Base-by-base conservation (phyloP, 2,329 filamentous ascomycete species). In the Plenodomus lindquistii region DNA sequence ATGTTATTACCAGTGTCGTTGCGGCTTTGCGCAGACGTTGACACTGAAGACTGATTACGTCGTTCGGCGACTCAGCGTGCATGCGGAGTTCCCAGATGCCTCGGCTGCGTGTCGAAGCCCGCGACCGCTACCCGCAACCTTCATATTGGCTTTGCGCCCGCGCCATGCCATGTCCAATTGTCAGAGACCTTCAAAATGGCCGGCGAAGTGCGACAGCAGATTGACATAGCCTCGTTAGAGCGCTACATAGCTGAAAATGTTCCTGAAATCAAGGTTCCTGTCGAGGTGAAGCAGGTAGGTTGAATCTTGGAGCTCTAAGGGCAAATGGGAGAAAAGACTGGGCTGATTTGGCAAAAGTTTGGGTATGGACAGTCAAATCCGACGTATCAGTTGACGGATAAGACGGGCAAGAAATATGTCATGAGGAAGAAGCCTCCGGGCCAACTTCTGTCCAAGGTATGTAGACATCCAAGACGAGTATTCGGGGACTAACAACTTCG, bases 401-500 rank as follows among this genome's bases (percentile, higher is more conserved):
- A 84, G 57, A 80, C 85, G 68, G 84, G 85, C 42, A 73, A 78
- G 60, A 85, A 86, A 68, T 96, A 87, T 75, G 94, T 99, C 27
- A 83, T 97, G 78, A 90, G 94, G 71, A 97, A 99, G 82, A 97
- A 97, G 77, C 94, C 94, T 1, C 93, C 94, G n/a, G 94, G 94
- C 56, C 85, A 87, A 76, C 86, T 99, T 34, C 81, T 97, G 41
- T 96, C 91, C 63, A 65, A 67, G 55, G 62, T 61, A 50, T 10
- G 39, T 31, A 15, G 9, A 27, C 10, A 10, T 27, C 2, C 4
- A 22, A n/a, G 11, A 16, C 11, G 24, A 15, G 10, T 8, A 7
- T 37, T 34, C 18, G 22, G 49, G 18, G 52, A 38, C 19, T 27
- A 19, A 36, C 31, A 20, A 20, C 8, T 2, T 22, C 10, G 5